A percentile compares a stretch with the other conserved stretches of the same genome.
Evolutionary conservation across 768 basidiomycete species (phyloP).

Genomic region (Ephemerocybe angulata): DNA sequence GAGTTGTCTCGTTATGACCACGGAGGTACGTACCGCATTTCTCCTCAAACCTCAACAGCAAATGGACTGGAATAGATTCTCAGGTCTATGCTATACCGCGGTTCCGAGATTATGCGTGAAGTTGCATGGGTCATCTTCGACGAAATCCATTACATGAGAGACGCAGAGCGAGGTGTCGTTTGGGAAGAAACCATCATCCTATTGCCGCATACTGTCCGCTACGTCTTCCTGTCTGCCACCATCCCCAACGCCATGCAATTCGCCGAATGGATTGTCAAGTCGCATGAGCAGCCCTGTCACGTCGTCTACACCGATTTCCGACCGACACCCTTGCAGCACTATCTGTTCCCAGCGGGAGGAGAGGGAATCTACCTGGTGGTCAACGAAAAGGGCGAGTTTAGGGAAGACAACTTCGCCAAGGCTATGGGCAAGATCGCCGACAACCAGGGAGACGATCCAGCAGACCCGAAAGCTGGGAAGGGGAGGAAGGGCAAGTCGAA

Average conservation of each 20-base stretch:
- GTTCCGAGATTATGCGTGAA: constrained; percentile 98
- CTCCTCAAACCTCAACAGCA: constrained; percentile 1
- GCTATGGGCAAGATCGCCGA: constrained; percentile 95
- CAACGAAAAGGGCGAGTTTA: constrained; percentile 97
- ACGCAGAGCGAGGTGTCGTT: constrained; percentile 97
- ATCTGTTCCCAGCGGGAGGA: constrained; percentile 93
- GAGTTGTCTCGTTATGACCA: constrained; percentile 98
- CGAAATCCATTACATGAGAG: constrained; percentile 99
- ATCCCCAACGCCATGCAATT: constrained; percentile 99
- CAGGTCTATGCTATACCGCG: constrained; percentile 97
- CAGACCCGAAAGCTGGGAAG: constrained; percentile 79
- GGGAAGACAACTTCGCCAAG: constrained; percentile 96
- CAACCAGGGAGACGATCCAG: constrained; percentile 83
- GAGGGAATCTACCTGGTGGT: constrained; percentile 98
- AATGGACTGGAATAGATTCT: constrained; percentile 62
- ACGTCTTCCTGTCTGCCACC: constrained; percentile 98
- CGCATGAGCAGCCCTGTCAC: constrained; percentile 96
- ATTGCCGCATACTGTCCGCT: constrained; percentile 91
- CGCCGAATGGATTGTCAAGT: constrained; percentile 97
- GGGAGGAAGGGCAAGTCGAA: constrained; percentile 89
- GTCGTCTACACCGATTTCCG: constrained; percentile 99
- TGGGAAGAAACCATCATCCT: constrained; percentile 99
- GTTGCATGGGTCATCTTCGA: constrained; percentile 99
- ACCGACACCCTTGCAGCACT: constrained; percentile 96
- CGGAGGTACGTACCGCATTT: constrained; percentile 60